These are phyloP conservation scores for Nannochloris sp. DNA, from an alignment of 139 green algal genomes.

Conservation along the genomic window DNA sequence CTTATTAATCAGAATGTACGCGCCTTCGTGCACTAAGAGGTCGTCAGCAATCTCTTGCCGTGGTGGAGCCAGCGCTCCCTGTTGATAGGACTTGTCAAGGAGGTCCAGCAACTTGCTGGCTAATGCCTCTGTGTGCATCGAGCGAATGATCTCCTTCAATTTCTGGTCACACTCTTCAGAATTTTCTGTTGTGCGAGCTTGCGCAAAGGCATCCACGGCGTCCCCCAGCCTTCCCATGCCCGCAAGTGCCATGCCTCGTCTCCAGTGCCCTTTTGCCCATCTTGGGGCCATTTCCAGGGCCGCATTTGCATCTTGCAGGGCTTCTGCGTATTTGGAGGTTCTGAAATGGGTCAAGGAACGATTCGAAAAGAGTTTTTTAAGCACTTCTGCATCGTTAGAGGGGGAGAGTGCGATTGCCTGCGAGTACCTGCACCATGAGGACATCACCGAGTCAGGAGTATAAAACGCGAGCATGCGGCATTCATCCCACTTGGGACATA, in stretches of 20 bases:
- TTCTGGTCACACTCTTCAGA: slow-evolving; percentile 14
- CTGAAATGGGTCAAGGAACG: slow-evolving; percentile 27
- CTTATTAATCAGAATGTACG: no score
- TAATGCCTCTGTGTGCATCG: background rate
- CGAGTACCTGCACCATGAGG: no score
- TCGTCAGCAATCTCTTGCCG: no score
- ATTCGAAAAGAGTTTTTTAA: slow-evolving; percentile 24
- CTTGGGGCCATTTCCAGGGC: slow-evolving; percentile 1
- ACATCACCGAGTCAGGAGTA: no score
- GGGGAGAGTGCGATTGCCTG: background rate
- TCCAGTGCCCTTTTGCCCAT: slow-evolving; percentile 39
- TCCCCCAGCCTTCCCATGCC: slow-evolving; percentile 20
- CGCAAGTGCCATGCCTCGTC: slow-evolving; percentile 22
- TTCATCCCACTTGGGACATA: background rate
- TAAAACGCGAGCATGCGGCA: background rate
- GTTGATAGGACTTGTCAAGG: no score
- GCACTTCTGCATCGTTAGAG: background rate
- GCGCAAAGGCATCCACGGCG: slow-evolving; percentile 23
- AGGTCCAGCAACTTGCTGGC: no score
- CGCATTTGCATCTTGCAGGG: slow-evolving; percentile 28
- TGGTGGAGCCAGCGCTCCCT: no score
- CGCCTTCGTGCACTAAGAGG: no score
- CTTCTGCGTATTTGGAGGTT: slow-evolving; percentile 18
- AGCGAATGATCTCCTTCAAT: slow-evolving; percentile 27
- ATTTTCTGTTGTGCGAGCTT: slow-evolving; percentile 9